Evolutionary conservation across 2,329 filamentous ascomycete genomes (phyloP), one percentile per base, ranked within the genome.

Genomic region (Pseudogymnoascus sp.): DNA sequence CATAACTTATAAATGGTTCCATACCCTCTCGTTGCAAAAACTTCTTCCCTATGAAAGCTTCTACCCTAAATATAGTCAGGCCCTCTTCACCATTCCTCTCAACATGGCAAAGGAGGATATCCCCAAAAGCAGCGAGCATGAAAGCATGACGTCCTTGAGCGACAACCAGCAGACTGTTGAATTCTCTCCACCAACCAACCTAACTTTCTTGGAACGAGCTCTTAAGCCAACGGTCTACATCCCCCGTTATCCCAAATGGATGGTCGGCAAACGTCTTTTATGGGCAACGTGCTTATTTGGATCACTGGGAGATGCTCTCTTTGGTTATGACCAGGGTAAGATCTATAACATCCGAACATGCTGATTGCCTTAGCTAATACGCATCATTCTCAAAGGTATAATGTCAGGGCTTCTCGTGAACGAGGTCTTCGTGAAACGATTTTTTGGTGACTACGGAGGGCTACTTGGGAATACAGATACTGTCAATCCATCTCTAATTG

Each of bases 301-400:
- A 9, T 74, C 73, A 64, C 66, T 77, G 50, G 76, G 76, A 21
- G 76, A 77, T 73, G 74, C 74, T 3, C 64, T 77, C 2, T 77
- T 77, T 63, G 76, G 76, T n/a, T 77, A 76, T 67, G 75, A 77
- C 61, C 76, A 74, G 59, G 75, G 75, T 76, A 68, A 60, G 60
- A 63, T 53, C 36, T 33, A 8, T n/a, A 6, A 15, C 6, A 44
- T 44, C 19, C 4, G 23, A 4, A 23, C 19, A 15, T 10, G 4
- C 65, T 65, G 15, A 62, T 23, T 8, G 28, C 4, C 8, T 10
- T 19, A 15, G 36, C 17, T n/a, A 26, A 17, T 11, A n/a, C 65
- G 17, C n/a, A 23, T 68, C 19, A 68, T 9, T 10, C 13, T 5
- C 5, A n/a, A 61, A 76, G 73, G 74, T 67, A 76, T 77, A 64